Evolutionary conservation across 768 basidiomycete species (phyloP), one percentile per base, ranked within the genome.

Genomic region (Daedalea quercina): DNA sequence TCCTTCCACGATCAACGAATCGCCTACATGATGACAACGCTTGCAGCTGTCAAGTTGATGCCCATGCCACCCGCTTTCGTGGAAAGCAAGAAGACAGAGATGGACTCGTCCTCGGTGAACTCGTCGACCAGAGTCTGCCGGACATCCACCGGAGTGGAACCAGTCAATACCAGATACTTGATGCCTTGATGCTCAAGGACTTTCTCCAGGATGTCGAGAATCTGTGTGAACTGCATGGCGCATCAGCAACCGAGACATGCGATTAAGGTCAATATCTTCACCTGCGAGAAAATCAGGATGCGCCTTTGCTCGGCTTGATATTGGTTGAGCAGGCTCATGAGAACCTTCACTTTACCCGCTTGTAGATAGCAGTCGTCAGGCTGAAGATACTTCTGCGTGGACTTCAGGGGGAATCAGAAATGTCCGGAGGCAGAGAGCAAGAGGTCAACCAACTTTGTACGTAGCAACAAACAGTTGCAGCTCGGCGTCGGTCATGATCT

Each of bases 401-500:
- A 89, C 85, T 88, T 52, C 1, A 31, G 1, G 17, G 48, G 34
- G 40, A 1, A 7, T 53, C 17, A 50, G 47, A n/a, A 19, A 35
- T 35, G 7, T 4, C 22, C n/a, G 17, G 17, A 2, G 25, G 19
- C 50, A 9, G n/a, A 1, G 28, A 47, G 3, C 50, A 31, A 52
- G 31, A 17, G 25, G 34, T 43, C 35, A 54, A 61, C 76, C 37
- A 51, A 93, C 93, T 79, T 90, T 92, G 72, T 95, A 95, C 11
- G 82, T 81, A 46, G 79, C 77, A 62, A 87, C 89, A 65, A 94
- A 95, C 40, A 80, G 69, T 62, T 96, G 92, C 33, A 99, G 74
- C 70, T 98, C 96, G 8, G 93, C 87, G 69, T 99, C 96, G 42
- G 93, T 95, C 95, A 98, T 98, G 19, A 96, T 87, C 60, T 89